phyloP scores from a whole-genome alignment of 768 basidiomycete genomes.

The Lentinula raphanica region DNA sequence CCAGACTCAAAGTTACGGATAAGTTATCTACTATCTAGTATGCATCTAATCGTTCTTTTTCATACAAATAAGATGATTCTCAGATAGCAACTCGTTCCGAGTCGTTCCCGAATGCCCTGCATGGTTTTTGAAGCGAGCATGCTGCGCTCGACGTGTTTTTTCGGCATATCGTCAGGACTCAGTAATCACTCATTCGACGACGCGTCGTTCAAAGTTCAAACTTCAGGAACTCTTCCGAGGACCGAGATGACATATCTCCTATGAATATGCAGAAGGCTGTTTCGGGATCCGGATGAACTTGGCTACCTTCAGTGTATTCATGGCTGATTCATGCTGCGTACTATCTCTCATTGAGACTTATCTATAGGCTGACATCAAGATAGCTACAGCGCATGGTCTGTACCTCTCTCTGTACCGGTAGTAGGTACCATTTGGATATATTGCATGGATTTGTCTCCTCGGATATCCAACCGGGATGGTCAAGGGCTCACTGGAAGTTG shows the following conservation, averaged over 20 bases:
- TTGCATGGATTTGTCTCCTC: not conserved
- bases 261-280: not conserved
- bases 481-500: not conserved
- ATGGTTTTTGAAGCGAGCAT: too few relatives aligned
- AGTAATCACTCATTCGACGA: not conserved
- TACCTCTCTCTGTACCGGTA: too few relatives aligned
- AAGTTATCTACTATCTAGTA: too few relatives aligned
- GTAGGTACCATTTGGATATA: not conserved
- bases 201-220: too few relatives aligned
- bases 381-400: not conserved
- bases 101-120: too few relatives aligned
- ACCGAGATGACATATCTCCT: not conserved
- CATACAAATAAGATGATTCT: too few relatives aligned
- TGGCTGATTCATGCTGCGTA: not conserved
- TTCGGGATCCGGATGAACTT: not conserved
- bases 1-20: too few relatives aligned
- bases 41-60: too few relatives aligned
- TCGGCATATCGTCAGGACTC: not conserved
- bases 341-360: too few relatives aligned
- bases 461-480: not conserved
- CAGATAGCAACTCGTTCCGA: too few relatives aligned
- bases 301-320: not conserved
- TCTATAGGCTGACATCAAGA: not conserved
- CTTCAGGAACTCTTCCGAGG: not conserved
- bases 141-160: too few relatives aligned